phyloP scores from a whole-genome alignment of 1,139 yeast genomes.

The Zhuliangozyma blackwelliae region DNA sequence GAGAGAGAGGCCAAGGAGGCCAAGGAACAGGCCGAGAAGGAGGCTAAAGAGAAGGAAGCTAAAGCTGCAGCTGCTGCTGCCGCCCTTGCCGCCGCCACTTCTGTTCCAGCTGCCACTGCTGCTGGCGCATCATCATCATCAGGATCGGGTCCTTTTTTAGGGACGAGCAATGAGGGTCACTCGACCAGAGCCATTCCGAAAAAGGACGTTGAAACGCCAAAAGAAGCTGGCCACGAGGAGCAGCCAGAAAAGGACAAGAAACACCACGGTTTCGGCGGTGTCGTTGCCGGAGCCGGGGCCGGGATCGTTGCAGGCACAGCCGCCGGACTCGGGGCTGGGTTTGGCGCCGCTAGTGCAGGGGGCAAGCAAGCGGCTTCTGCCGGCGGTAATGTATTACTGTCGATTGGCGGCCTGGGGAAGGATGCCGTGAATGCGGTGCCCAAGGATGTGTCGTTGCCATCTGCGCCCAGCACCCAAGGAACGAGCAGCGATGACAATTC shows the following conservation, averaged over 20 bases:
- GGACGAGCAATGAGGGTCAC: conserved; percentile 21
- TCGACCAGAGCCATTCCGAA: conserved; percentile 8
- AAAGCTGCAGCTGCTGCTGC: conserved; percentile 2
- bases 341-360: conserved; percentile 8
- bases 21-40: conserved; percentile 7
- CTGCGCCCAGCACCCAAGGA: too few relatives aligned
- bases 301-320: neutral
- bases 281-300: conserved; percentile 1
- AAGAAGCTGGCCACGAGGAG: too few relatives aligned
- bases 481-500: too few relatives aligned
- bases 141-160: conserved; percentile 19
- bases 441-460: too few relatives aligned
- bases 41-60: conserved; percentile 15
- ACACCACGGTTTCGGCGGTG: conserved; percentile 1
- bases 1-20: conserved; percentile 5
- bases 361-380: conserved; percentile 8
- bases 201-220: neutral
- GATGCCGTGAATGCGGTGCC: too few relatives aligned
- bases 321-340: neutral
- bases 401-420: neutral
- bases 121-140: conserved; percentile 1
- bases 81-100: too few relatives aligned
- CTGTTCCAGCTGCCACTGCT: too few relatives aligned
- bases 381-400: conserved; percentile 3
- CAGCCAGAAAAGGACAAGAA: conserved; percentile 3